Percentiles rank a stretch among this genome's conserved stretches.
phyloP scores from a whole-genome alignment of 148 eudicot species.

The Hydrangea macrophylla region DNA sequence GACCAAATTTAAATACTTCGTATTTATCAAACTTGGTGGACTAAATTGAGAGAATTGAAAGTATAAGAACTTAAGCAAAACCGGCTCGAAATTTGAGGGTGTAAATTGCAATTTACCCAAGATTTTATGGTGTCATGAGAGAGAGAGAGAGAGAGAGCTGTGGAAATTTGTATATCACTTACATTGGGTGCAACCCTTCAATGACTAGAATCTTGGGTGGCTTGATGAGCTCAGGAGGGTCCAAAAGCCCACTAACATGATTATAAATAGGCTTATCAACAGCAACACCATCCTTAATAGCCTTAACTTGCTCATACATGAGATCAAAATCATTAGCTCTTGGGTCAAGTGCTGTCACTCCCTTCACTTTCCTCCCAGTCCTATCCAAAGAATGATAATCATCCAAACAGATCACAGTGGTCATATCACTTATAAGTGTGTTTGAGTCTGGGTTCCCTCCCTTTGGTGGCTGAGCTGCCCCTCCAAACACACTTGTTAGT shows the following conservation, averaged over 20 bases:
- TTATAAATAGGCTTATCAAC: slow-evolving; percentile 93
- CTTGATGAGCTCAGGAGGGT: slow-evolving; percentile 88
- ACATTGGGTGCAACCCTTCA: slow-evolving; percentile 99
- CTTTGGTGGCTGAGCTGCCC: slow-evolving; percentile 87
- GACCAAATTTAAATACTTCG: too few relatives aligned
- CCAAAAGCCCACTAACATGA: slow-evolving; percentile 86
- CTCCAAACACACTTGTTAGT: slow-evolving; percentile 94
- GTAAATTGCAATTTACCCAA: too few relatives aligned
- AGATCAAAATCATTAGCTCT: slow-evolving; percentile 87
- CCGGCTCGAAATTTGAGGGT: too few relatives aligned
- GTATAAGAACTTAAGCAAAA: too few relatives aligned
- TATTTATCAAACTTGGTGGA: too few relatives aligned
- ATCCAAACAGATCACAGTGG: slow-evolving; percentile 91
- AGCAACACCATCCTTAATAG: slow-evolving; percentile 64
- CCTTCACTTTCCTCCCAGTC: slow-evolving; percentile 82
- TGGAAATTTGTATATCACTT: too few relatives aligned
- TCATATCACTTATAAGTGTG: slow-evolving; percentile 82
- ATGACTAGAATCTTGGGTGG: slow-evolving; percentile 98
- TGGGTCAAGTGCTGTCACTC: slow-evolving; percentile 94
- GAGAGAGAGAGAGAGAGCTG: too few relatives aligned
- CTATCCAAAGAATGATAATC: slow-evolving; percentile 93
- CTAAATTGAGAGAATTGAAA: too few relatives aligned
- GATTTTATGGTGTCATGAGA: too few relatives aligned
- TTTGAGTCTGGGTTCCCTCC: slow-evolving; percentile 97
- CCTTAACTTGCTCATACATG: slow-evolving; percentile 97